Evolutionary conservation across 140 eudicot species (phyloP).

Genomic region (Stevia rebaudiana): DNA sequence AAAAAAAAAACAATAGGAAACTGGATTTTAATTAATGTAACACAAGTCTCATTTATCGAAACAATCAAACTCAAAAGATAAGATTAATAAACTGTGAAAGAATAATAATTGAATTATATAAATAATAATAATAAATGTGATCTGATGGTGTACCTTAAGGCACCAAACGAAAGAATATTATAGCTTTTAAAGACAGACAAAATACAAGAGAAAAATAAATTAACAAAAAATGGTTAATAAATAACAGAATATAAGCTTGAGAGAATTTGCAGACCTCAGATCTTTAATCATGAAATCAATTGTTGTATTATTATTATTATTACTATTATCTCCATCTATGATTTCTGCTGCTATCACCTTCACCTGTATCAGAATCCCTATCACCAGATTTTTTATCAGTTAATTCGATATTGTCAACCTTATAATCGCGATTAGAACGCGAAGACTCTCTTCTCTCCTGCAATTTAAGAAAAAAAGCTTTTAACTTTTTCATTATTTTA

Average conservation of each 20-base stretch:
- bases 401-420: constrained; percentile 27
- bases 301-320: neutral
- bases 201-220: constrained; percentile 8
- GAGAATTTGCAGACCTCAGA: constrained; percentile 32
- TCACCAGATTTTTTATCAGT: constrained; percentile 36
- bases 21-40: neutral
- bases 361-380: constrained; percentile 53
- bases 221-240: constrained; percentile 16
- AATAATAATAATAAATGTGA: constrained; percentile 8
- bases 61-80: neutral
- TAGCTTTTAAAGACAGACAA: constrained; percentile 15
- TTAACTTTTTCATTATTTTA: neutral
- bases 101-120: constrained; percentile 23
- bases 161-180: constrained; percentile 25
- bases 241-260: constrained; percentile 27
- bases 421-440: constrained; percentile 40
- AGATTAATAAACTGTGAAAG: constrained; percentile 6
- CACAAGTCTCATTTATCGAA: neutral
- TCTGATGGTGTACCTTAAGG: constrained; percentile 11
- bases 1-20: too few species aligned
- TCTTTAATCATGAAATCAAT: neutral
- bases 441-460: constrained; percentile 59
- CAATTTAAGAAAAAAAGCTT: constrained; percentile 1
- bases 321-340: constrained; percentile 46
- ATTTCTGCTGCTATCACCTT: constrained; percentile 49